Percentiles rank a stretch among this genome's conserved stretches.
These are phyloP conservation scores for Neonectria sp. DNA, from an alignment of 2,329 filamentous ascomycete genomes.

Conservation along the genomic window DNA sequence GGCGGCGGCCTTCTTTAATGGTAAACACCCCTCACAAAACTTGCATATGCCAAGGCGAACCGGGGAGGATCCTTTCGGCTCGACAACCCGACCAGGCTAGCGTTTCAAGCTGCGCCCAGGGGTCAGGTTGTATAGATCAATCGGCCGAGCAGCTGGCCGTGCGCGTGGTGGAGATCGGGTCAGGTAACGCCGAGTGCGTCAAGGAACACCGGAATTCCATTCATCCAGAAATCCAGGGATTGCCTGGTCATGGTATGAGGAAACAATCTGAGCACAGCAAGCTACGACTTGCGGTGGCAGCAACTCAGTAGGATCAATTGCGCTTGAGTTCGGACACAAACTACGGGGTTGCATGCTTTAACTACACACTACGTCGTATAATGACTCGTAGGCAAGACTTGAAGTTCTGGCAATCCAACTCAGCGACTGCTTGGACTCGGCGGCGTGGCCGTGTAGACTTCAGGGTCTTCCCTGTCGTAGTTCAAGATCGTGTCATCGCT, in stretches of 20 bases:
- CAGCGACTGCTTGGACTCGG: neutral
- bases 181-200: neutral
- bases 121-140: neutral
- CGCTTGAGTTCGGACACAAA: neutral
- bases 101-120: slow-evolving; percentile 1
- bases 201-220: neutral
- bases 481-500: neutral
- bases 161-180: neutral
- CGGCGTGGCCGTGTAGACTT: neutral
- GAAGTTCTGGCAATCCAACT: neutral
- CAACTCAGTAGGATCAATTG: neutral
- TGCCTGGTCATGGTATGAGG: neutral
- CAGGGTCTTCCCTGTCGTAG: neutral
- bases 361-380: neutral
- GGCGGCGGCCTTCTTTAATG: neutral
- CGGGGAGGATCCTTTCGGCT: neutral
- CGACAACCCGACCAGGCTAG: neutral
- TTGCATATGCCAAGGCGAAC: neutral
- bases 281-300: neutral
- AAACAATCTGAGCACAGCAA: neutral
- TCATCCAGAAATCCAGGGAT: neutral
- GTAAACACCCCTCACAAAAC: neutral
- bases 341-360: neutral
- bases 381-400: neutral
- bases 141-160: slow-evolving; percentile 6